These are phyloP conservation scores for Aspergillus aculeatinus DNA, from an alignment of 2,329 filamentous ascomycete genomes.

Conservation along the genomic window DNA sequence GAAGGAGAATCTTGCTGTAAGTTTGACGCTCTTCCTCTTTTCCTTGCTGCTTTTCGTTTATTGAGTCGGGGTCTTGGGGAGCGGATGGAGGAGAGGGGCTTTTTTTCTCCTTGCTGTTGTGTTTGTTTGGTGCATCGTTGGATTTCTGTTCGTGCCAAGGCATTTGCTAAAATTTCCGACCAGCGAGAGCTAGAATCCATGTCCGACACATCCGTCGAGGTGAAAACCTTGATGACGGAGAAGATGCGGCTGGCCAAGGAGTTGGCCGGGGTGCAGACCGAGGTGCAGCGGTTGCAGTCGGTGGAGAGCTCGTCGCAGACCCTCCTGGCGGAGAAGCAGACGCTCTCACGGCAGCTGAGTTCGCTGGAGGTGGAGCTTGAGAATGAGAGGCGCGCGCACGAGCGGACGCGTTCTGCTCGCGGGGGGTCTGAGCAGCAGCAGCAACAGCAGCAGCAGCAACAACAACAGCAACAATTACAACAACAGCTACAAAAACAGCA, in stretches of 20 bases:
- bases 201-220: constrained; percentile 66
- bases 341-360: constrained; percentile 73
- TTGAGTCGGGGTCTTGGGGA: no score
- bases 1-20: constrained; percentile 56
- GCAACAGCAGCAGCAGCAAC: constrained; percentile 40
- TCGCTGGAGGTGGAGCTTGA: constrained; percentile 78
- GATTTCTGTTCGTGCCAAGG: background rate
- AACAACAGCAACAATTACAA: constrained; percentile 41
- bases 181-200: constrained; percentile 72
- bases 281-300: constrained; percentile 61
- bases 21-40: constrained; percentile 1
- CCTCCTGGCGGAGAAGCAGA: constrained; percentile 73
- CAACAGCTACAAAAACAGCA: constrained; percentile 49
- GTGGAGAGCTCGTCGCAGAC: constrained; percentile 63
- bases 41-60: no score
- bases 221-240: constrained; percentile 66
- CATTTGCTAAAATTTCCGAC: background rate
- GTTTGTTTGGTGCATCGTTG: constrained; percentile 18
- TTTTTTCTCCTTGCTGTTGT: background rate
- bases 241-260: constrained; percentile 63
- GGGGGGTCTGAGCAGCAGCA: constrained; percentile 35
- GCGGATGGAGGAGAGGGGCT: no score
- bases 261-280: constrained; percentile 58
- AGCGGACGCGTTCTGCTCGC: constrained; percentile 51
- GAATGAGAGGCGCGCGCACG: constrained; percentile 70